These are phyloP conservation scores for Citrullus amarus DNA, from an alignment of 306 rosid species.

Conservation along the genomic window DNA sequence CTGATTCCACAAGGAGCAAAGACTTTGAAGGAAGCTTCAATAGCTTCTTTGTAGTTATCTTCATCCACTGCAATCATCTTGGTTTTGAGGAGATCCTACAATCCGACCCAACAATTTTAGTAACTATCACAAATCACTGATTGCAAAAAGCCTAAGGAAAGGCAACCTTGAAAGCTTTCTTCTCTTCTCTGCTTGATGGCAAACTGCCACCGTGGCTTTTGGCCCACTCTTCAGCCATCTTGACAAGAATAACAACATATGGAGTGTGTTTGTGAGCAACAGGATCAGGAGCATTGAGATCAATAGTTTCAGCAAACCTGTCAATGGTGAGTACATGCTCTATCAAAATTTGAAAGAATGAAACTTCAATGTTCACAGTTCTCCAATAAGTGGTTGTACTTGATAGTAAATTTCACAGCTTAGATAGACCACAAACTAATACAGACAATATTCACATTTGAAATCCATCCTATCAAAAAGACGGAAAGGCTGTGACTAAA, in stretches of 20 bases:
- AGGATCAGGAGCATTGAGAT: slow-evolving; percentile 63
- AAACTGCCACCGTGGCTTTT: slow-evolving; percentile 63
- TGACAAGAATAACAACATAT: slow-evolving; percentile 80
- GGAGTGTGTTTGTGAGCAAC: slow-evolving; percentile 82
- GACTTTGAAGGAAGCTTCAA: slow-evolving; percentile 87
- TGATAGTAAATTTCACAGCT: background rate
- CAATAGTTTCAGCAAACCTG: slow-evolving; percentile 70
- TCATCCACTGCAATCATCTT: slow-evolving; percentile 66
- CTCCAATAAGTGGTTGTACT: background rate
- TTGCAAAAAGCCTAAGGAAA: slow-evolving; percentile 3
- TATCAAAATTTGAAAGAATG: slow-evolving; percentile 18
- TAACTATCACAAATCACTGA: slow-evolving; percentile 4
- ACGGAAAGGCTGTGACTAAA: slow-evolving; percentile 11
- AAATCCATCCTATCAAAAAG: background rate
- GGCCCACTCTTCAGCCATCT: slow-evolving; percentile 83
- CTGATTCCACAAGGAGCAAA: slow-evolving; percentile 85
- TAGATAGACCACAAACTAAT: slow-evolving; percentile 1
- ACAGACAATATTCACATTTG: background rate
- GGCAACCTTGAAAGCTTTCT: slow-evolving; percentile 79
- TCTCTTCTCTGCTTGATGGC: slow-evolving; percentile 85
- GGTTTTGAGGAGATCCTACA: slow-evolving; percentile 71
- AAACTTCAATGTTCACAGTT: background rate
- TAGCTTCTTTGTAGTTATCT: slow-evolving; percentile 93
- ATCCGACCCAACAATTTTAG: slow-evolving; percentile 20
- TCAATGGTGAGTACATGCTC: slow-evolving; percentile 4